Base-by-base conservation (phyloP, 2,329 filamentous ascomycete genomes). In the Pyrenophora graminea region DNA sequence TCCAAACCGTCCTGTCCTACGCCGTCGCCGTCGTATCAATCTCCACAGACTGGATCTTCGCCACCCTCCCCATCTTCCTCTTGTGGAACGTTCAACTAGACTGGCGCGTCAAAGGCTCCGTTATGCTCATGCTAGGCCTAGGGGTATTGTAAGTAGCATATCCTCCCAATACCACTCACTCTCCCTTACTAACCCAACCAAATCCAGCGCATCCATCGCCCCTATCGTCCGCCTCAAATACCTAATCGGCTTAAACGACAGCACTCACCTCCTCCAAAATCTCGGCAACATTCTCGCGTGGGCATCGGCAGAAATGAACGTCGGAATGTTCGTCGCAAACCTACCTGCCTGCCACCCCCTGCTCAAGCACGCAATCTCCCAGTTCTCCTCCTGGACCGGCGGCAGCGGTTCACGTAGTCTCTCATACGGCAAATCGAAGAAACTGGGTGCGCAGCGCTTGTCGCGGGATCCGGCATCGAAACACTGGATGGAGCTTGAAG, bases 271-370 rank as follows among this genome's bases (percentile, higher is more conserved):
- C 2, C 44, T 51, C 15, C 32, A 34, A 13, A 51, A 51, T 31
- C 44, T 51, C 13, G n/a, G 38, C 27, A 39, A 31, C 6, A 51
- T 51, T 19, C 48, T 51, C 27, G 48, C 44, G 10, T 51, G 48
- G 48, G 48, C 48, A 8, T 42, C 38, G 4, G 48, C 48, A 15
- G 48, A 51, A 33, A 48, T 51, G 48, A 51, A 51, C 39, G 48
- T 51, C 27, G 48, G 44, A 32, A 51, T 51, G 48, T 43, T 51
- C 33, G 48, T 51, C 19, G 48, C 48, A 5, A 51, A 48, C 4
- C 48, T 48, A 2, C 48, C 48, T 8, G 48, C 48, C 12, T 51
- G 48, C 48, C 48, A 46, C 13, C 48, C 48, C 3, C 6, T 51
- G 4, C 48, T 51, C 33, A 51, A 46, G 37, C 30, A 48, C 34